A percentile compares a stretch with the other conserved stretches of the same genome.
These are phyloP conservation scores for Uronychia setigera DNA, from an alignment of 73 alveolate genomes.

Conservation along the genomic window DNA sequence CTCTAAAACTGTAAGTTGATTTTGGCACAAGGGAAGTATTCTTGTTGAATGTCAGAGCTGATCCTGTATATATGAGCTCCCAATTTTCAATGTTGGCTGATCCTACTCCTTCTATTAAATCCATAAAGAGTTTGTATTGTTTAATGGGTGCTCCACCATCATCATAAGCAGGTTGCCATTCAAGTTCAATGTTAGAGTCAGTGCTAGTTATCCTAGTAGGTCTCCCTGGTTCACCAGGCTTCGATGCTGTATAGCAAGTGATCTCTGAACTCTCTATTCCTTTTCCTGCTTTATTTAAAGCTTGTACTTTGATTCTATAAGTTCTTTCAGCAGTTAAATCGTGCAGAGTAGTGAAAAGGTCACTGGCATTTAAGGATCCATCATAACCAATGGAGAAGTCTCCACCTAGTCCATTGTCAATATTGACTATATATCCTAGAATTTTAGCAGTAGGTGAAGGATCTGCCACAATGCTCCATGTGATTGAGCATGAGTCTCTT, in stretches of 20 bases:
- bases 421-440: slow-evolving; percentile 58
- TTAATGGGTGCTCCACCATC: slow-evolving; percentile 73
- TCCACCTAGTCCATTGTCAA: slow-evolving; percentile 64
- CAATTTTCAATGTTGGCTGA: slow-evolving; percentile 39
- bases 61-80: slow-evolving; percentile 42
- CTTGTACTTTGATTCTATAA: slow-evolving; percentile 52
- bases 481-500: slow-evolving; percentile 66
- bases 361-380: slow-evolving; percentile 45
- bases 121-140: slow-evolving; percentile 68
- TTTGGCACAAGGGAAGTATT: slow-evolving; percentile 45
- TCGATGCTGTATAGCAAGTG: slow-evolving; percentile 72
- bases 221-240: slow-evolving; percentile 74
- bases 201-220: slow-evolving; percentile 54
- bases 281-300: slow-evolving; percentile 74
- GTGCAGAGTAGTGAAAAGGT: slow-evolving; percentile 14
- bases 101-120: slow-evolving; percentile 64
- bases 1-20: slow-evolving; percentile 60
- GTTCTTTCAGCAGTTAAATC: slow-evolving; percentile 43
- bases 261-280: slow-evolving; percentile 46
- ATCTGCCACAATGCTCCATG: slow-evolving; percentile 65
- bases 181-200: slow-evolving; percentile 49
- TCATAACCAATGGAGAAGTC: slow-evolving; percentile 42
- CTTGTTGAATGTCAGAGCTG: slow-evolving; percentile 13
- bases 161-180: slow-evolving; percentile 82
- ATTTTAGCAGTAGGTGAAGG: slow-evolving; percentile 57